Evolutionary conservation across 371 early-diverging fungal genomes (phyloP), one percentile per base, ranked within the genome.

Genomic region (Apophysomyces elegans): DNA sequence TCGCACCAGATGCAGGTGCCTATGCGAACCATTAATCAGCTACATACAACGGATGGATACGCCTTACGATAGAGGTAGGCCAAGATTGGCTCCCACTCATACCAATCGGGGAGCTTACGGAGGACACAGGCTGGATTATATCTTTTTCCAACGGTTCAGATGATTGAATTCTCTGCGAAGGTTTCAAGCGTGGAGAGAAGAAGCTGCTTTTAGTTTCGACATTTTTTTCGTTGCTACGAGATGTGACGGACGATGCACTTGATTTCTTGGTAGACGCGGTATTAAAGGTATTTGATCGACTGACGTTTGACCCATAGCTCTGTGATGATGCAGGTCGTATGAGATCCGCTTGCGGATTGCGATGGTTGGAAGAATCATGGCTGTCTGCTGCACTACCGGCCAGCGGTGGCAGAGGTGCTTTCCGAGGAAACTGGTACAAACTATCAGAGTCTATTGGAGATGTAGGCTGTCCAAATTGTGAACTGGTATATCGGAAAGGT

Each of bases 281-380:
- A 39, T 77, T 79, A 58, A 76, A 82, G 18, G 83, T 82, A 56
- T 79, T 82, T 0, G 83, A 79, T 16, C 83, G 67, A 56, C 76
- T 77, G 4, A 82, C 63, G 14, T 66, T 65, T 2, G 77, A 77
- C 7, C 64, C 62, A 32, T 71, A 59, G 43, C 78, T 79, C 41
- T 65, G 67, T 2, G 78, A 76, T 11, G 72, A 71, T 0, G 46
- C 61, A 57, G 9, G 56, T 64, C 32, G 62, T 36, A 63, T 63
- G 54, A 59, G 45, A 9, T 46, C 37, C 2, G n/a, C 9, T 50
- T 50, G 54, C 54, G n/a, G 21, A n/a, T n/a, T 45, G 5, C 43
- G 61, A 36, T 26, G 35, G 45, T 18, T 45, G 58, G 26, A 26
- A n/a, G 37, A 26, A 4, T 46, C 32, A 5, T 37, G 56, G 59